Evolutionary conservation across 352 stramenopile species (phyloP).

Genomic region (Vaucheria bursata): DNA sequence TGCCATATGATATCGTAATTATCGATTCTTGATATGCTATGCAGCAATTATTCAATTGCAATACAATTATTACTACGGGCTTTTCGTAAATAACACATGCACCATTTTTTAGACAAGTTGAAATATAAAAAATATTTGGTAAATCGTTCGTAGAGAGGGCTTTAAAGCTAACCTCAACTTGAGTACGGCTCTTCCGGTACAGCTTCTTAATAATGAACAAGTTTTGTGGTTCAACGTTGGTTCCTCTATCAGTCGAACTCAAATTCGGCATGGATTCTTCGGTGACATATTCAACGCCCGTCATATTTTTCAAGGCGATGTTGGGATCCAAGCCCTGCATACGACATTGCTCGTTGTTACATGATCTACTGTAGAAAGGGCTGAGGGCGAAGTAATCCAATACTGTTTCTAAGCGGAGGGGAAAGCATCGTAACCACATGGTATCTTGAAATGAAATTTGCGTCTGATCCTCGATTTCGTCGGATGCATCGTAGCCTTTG

Average conservation of each 20-base stretch:
- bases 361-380: slow-evolving; percentile 45
- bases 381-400: slow-evolving; percentile 47
- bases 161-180: background rate
- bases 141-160: background rate
- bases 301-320: background rate
- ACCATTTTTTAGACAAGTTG: too few relatives aligned
- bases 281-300: slow-evolving; percentile 28
- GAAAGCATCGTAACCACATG: slow-evolving; percentile 41
- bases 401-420: slow-evolving; percentile 33
- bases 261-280: slow-evolving; percentile 26
- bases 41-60: background rate
- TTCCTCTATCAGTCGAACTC: slow-evolving; percentile 1
- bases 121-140: background rate
- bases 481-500: too few relatives aligned
- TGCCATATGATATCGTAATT: too few relatives aligned
- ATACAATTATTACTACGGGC: background rate
- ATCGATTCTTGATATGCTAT: background rate
- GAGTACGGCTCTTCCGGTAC: slow-evolving; percentile 34
- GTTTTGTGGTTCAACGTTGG: slow-evolving; percentile 14
- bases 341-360: slow-evolving; percentile 46
- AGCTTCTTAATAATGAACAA: slow-evolving; percentile 47
- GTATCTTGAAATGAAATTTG: slow-evolving; percentile 44
- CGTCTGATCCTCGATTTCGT: slow-evolving; percentile 7
- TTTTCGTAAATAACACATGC: too few relatives aligned
- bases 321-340: slow-evolving; percentile 27